Percentiles rank a stretch among this genome's conserved stretches.
Evolutionary conservation across 1,284 basidiomycete genomes (phyloP).

Genomic region (Schizophyllum commune): DNA sequence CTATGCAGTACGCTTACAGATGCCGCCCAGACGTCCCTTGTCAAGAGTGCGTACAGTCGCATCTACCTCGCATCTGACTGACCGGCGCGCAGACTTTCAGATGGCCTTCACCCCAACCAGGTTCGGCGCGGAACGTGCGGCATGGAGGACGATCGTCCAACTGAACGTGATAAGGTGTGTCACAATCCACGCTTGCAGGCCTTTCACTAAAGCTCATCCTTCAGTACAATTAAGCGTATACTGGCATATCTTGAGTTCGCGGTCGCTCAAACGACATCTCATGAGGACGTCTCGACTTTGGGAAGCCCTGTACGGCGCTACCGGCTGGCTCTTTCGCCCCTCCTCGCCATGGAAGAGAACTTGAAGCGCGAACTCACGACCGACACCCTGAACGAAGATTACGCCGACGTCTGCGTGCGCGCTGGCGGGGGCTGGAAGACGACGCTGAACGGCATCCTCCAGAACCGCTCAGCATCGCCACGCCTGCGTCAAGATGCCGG

Average conservation of each 20-base stretch:
- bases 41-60: constrained; percentile 42
- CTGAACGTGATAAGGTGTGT: constrained; percentile 58
- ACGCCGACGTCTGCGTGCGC: constrained; percentile 42
- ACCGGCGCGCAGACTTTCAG: constrained; percentile 47
- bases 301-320: constrained; percentile 26
- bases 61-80: neutral
- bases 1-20: neutral
- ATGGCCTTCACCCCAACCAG: constrained; percentile 53
- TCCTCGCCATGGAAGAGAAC: constrained; percentile 50
- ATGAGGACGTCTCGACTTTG: constrained; percentile 12
- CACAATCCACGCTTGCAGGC: neutral
- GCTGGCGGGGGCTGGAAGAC: constrained; percentile 54
- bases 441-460: constrained; percentile 12
- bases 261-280: constrained; percentile 19
- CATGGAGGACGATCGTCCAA: constrained; percentile 60
- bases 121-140: constrained; percentile 46
- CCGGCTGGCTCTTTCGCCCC: constrained; percentile 47
- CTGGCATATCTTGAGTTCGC: constrained; percentile 7
- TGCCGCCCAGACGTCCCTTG: constrained; percentile 44
- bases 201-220: constrained; percentile 17
- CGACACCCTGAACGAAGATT: constrained; percentile 20
- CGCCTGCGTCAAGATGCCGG: constrained; percentile 1
- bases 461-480: neutral
- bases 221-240: constrained; percentile 38
- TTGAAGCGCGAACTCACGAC: constrained; percentile 34